Conservation (phyloP, 208 protist genomes). For the Eutreptiella sp. region DNA sequence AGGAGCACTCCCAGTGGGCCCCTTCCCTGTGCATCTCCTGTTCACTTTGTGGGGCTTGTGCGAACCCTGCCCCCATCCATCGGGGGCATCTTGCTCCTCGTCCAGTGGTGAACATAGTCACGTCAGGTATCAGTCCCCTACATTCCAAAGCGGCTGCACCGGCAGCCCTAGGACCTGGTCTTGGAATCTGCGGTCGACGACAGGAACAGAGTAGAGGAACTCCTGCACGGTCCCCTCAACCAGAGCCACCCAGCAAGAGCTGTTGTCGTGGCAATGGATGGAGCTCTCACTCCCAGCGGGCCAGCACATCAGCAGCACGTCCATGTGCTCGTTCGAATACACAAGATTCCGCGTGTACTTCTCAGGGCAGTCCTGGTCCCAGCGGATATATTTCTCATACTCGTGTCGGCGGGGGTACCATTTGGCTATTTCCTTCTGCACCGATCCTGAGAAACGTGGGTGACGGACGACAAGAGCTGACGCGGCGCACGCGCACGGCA, state of each 20-base stretch:
- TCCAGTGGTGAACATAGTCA: too few species aligned
- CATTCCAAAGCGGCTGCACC: too few species aligned
- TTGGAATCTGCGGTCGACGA: not conserved
- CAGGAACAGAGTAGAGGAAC: constrained; percentile 8
- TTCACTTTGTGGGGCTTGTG: too few species aligned
- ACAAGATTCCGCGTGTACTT: constrained; percentile 22
- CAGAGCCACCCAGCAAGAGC: constrained; percentile 5
- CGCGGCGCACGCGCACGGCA: too few species aligned
- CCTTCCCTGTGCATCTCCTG: too few species aligned
- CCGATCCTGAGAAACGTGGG: too few species aligned
- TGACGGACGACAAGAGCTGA: too few species aligned
- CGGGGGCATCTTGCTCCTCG: too few species aligned
- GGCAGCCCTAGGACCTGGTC: too few species aligned
- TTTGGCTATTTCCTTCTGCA: constrained; percentile 15
- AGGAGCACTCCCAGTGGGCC: too few species aligned
- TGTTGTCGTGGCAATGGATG: constrained; percentile 21
- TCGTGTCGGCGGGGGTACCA: constrained; percentile 17
- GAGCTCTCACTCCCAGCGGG: constrained; percentile 11
- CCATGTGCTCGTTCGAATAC: constrained; percentile 10
- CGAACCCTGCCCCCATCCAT: too few species aligned
- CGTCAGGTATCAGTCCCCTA: too few species aligned
- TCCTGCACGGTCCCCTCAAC: constrained; percentile 6
- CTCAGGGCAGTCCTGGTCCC: constrained; percentile 8
- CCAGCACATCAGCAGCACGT: constrained; percentile 21
- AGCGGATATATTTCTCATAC: constrained; percentile 12